A percentile compares a stretch with the other conserved stretches of the same genome.
Evolutionary conservation across 108 stramenopile genomes (phyloP).

Genomic region (Nitzschia sp.): DNA sequence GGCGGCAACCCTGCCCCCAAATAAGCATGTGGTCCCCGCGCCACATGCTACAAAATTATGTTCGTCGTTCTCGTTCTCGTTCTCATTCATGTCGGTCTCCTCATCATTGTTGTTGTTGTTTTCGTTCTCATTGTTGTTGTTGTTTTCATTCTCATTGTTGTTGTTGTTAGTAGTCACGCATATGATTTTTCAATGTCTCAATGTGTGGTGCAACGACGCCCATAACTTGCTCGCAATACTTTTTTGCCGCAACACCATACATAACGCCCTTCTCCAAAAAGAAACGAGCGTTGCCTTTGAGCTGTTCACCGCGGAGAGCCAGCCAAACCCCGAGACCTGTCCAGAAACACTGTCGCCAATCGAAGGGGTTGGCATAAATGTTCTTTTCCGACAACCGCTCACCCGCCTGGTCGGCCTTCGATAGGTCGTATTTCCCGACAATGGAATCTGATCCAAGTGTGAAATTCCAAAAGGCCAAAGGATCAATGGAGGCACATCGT

Average conservation of each 20-base stretch:
- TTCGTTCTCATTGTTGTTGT: no score
- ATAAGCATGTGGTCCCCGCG: no score
- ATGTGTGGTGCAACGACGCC: neutral
- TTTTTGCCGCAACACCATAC: neutral
- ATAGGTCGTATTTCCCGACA: slow-evolving; percentile 20
- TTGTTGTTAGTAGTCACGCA: no score
- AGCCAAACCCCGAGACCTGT: slow-evolving; percentile 2
- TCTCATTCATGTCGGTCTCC: no score
- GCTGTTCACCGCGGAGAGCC: neutral
- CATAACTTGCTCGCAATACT: neutral
- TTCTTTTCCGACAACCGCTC: slow-evolving; percentile 30
- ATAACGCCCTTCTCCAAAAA: neutral
- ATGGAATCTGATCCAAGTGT: slow-evolving; percentile 18
- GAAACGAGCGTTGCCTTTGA: neutral
- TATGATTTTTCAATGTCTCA: neutral
- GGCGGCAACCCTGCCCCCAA: no score
- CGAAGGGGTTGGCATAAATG: slow-evolving; percentile 33
- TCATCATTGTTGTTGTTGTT: no score
- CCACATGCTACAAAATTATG: no score
- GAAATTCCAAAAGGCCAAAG: slow-evolving; percentile 25
- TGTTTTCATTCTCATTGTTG: no score
- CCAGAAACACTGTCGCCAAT: neutral
- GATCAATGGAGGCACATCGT: slow-evolving; percentile 23
- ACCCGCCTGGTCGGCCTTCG: slow-evolving; percentile 34
- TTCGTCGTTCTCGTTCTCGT: no score